phyloP scores from a whole-genome alignment of 2,329 filamentous ascomycete species.

The Fusarium nurragi region DNA sequence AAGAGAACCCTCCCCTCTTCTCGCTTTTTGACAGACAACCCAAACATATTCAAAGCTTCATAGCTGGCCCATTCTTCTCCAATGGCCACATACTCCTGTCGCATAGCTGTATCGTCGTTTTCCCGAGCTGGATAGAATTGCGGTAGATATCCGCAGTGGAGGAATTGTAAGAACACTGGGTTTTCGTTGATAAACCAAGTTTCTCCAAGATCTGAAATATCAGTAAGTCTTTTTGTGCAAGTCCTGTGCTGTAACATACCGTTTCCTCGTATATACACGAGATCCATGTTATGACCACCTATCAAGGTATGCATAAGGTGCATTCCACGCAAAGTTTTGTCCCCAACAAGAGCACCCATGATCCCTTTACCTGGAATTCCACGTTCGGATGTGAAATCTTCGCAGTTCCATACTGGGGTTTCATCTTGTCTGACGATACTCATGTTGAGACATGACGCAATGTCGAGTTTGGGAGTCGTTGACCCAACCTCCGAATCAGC shows the following conservation, averaged over 20 bases:
- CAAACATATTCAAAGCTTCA: conserved; percentile 17
- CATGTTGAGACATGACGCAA: not conserved
- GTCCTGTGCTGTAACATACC: not conserved
- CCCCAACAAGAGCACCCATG: conserved; percentile 18
- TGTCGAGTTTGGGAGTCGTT: not conserved
- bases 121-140: conserved; percentile 24
- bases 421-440: conserved; percentile 11
- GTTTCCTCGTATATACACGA: conserved; percentile 23
- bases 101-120: not conserved
- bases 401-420: conserved; percentile 9
- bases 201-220: conserved; percentile 15
- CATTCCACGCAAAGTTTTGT: conserved; percentile 12
- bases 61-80: conserved; percentile 29
- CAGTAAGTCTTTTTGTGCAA: not conserved
- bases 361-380: conserved; percentile 6
- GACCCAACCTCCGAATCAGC: conserved; percentile 8
- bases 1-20: conserved; percentile 10
- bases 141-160: conserved; percentile 20
- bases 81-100: conserved; percentile 12
- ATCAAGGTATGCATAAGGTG: conserved; percentile 20
- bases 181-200: conserved; percentile 30
- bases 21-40: not conserved
- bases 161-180: conserved; percentile 20
- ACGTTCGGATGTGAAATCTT: not conserved
- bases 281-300: not conserved